These are phyloP conservation scores for Diaporthe citri DNA, from an alignment of 2,329 filamentous ascomycete species.

Conservation along the genomic window DNA sequence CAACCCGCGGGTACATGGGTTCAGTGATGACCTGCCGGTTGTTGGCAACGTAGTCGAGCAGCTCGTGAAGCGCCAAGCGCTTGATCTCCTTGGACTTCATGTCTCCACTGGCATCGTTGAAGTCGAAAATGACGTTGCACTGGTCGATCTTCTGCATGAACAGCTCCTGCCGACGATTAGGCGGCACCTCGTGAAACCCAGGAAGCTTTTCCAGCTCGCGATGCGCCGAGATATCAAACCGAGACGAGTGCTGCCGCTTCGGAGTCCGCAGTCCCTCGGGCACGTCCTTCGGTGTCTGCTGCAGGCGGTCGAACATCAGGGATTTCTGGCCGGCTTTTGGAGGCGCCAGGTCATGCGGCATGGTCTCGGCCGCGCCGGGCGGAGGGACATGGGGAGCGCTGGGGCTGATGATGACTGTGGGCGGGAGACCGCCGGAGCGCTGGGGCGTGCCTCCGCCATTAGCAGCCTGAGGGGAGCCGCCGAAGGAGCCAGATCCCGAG, in stretches of 20 bases:
- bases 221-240: constrained; percentile 97
- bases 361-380: constrained; percentile 93
- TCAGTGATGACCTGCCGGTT: constrained; percentile 99
- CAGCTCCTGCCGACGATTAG: constrained; percentile 92
- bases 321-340: constrained; percentile 94
- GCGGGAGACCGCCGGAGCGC: constrained; percentile 76
- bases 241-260: constrained; percentile 95
- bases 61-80: constrained; percentile 91
- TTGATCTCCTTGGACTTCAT: constrained; percentile 99
- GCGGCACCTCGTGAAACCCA: constrained; percentile 97
- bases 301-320: constrained; percentile 86
- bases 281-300: constrained; percentile 95
- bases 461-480: constrained; percentile 54
- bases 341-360: constrained; percentile 96
- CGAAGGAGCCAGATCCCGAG: constrained; percentile 41
- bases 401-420: constrained; percentile 93
- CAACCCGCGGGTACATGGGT: constrained; percentile 97
- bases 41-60: constrained; percentile 98
- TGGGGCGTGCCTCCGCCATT: constrained; percentile 72
- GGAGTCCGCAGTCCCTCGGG: constrained; percentile 95
- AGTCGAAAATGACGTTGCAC: constrained; percentile 99
- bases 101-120: constrained; percentile 96
- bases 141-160: constrained; percentile 99
- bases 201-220: constrained; percentile 97
- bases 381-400: constrained; percentile 94